Conservation (phyloP, 192 early-diverging fungal species). For the Allomyces macrogynus region DNA sequence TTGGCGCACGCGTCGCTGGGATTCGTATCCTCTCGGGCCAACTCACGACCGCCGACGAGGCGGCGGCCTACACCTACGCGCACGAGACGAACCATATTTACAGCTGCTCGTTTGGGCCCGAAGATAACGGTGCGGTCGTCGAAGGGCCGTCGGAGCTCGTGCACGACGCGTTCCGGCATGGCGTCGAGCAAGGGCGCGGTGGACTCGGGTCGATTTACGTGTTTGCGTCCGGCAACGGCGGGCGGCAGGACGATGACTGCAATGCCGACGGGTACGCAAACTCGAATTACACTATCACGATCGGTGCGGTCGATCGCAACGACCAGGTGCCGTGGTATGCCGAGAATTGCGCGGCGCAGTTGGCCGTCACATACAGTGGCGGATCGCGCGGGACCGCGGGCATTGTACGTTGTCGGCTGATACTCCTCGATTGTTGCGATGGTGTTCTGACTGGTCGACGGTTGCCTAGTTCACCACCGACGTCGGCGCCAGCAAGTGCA, state of each 20-base stretch:
- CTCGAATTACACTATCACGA: conserved; percentile 83
- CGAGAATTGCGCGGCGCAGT: conserved; percentile 69
- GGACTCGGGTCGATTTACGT: conserved; percentile 80
- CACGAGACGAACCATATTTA: conserved; percentile 84
- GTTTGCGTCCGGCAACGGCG: conserved; percentile 89
- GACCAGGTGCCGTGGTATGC: conserved; percentile 67
- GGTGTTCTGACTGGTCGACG: not conserved
- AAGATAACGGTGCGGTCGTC: conserved; percentile 64
- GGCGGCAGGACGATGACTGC: conserved; percentile 62
- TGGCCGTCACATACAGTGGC: conserved; percentile 72
- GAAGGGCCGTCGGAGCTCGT: conserved; percentile 67
- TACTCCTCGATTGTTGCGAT: not conserved
- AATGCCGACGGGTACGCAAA: conserved; percentile 96
- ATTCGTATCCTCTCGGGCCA: conserved; percentile 73
- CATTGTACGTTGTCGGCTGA: conserved; percentile 38
- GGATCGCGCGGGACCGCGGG: conserved; percentile 33
- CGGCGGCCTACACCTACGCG: conserved; percentile 68
- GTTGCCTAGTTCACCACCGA: conserved; percentile 74
- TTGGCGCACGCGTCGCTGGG: conserved; percentile 62
- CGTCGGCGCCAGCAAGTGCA: conserved; percentile 50
- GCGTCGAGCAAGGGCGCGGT: conserved; percentile 57
- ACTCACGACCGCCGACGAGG: conserved; percentile 86
- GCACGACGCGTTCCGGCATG: conserved; percentile 66
- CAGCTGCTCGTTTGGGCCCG: conserved; percentile 89
- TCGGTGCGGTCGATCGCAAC: conserved; percentile 60